Percentiles rank a stretch among this genome's conserved stretches.
Evolutionary conservation across 768 basidiomycete genomes (phyloP).

Genomic region (Xerocomellus dryophilus): DNA sequence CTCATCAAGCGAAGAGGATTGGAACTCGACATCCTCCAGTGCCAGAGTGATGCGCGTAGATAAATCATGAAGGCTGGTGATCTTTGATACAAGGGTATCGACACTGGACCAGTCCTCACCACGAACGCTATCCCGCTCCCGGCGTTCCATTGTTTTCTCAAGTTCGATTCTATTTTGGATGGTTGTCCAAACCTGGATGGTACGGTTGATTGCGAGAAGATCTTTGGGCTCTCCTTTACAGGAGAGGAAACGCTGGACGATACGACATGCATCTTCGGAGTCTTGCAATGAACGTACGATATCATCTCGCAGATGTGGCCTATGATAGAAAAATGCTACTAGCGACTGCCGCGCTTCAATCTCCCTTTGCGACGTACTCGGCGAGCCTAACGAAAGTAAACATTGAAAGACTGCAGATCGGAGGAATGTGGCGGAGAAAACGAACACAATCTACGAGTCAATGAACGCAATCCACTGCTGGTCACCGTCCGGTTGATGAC

Average conservation of each 20-base stretch:
- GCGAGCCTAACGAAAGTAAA: conserved; percentile 57
- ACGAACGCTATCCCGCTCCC: conserved; percentile 20
- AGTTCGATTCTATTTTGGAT: conserved; percentile 50
- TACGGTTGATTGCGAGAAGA: conserved; percentile 58
- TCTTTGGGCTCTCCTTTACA: conserved; percentile 66
- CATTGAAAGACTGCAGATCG: conserved; percentile 13
- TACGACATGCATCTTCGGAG: conserved; percentile 68
- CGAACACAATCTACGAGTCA: conserved; percentile 77
- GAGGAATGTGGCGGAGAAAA: conserved; percentile 5
- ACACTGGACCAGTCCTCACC: conserved; percentile 55
- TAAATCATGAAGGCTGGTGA: conserved; percentile 52
- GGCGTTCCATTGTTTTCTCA: conserved; percentile 54
- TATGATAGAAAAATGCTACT: conserved; percentile 63
- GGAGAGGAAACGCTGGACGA: conserved; percentile 73
- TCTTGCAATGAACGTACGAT: conserved; percentile 52
- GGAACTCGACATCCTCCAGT: conserved; percentile 33
- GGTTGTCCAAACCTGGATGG: conserved; percentile 57
- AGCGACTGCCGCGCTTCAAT: conserved; percentile 75
- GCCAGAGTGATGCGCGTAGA: conserved; percentile 54
- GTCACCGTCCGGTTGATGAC: conserved; percentile 77
- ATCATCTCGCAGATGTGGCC: conserved; percentile 64
- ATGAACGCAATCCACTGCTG: conserved; percentile 69
- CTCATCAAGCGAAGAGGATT: conserved; percentile 17
- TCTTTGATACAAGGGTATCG: conserved; percentile 49
- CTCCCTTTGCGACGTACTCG: conserved; percentile 70